Percentiles rank a stretch among this genome's conserved stretches.
Conservation (phyloP, 805 yeast species). For the Sporopachydermia quercuum region DNA sequence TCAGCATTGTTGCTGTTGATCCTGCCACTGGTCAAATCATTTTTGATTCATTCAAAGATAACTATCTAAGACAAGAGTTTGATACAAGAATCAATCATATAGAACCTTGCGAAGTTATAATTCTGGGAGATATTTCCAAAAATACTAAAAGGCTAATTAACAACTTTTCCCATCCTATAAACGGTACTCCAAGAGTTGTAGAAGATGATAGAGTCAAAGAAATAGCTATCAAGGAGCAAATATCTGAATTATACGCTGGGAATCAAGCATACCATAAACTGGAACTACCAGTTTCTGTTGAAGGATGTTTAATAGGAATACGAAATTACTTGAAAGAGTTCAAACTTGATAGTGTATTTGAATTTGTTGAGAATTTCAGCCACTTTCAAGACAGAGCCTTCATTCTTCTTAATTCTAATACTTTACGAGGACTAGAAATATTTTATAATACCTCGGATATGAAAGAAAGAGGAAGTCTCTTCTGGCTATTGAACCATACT, state of each 20-base stretch:
- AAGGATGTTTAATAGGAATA: constrained; percentile 30
- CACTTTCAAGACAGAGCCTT: constrained; percentile 33
- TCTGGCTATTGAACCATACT: constrained; percentile 75
- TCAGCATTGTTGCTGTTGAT: constrained; percentile 47
- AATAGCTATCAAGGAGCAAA: constrained; percentile 6
- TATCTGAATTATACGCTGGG: constrained; percentile 3
- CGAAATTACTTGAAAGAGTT: constrained; percentile 47
- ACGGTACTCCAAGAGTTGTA: constrained; percentile 2
- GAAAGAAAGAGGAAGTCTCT: constrained; percentile 47
- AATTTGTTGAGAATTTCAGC: constrained; percentile 32
- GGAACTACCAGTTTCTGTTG: constrained; percentile 13
- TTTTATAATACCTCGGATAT: constrained; percentile 49
- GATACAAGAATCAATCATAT: constrained; percentile 64
- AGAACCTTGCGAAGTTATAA: constrained; percentile 61
- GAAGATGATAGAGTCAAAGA: background rate
- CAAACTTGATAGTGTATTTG: constrained; percentile 40
- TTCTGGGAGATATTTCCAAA: constrained; percentile 25
- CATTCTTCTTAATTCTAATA: constrained; percentile 47
- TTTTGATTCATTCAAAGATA: constrained; percentile 57
- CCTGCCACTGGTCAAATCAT: constrained; percentile 64
- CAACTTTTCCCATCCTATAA: constrained; percentile 3
- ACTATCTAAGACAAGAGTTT: constrained; percentile 37
- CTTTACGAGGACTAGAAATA: constrained; percentile 61
- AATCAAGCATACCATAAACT: constrained; percentile 8
- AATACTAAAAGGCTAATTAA: constrained; percentile 16